phyloP scores from a whole-genome alignment of 192 early-diverging fungal species.

The Coemansia sp. region DNA sequence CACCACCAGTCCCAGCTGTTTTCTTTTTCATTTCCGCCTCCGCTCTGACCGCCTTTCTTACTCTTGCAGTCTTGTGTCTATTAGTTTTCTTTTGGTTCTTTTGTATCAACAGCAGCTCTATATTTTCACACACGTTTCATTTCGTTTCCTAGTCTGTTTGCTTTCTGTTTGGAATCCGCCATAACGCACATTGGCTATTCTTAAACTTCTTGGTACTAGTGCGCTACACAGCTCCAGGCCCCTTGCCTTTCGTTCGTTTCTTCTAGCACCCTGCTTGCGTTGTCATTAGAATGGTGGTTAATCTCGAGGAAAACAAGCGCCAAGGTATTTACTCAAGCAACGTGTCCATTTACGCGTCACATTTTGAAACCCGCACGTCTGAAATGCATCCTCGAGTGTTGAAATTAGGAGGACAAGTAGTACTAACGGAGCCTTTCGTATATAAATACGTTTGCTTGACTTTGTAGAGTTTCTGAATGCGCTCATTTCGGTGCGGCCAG shows the following conservation, averaged over 20 bases:
- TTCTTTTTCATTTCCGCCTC: background rate
- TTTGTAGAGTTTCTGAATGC: slow-evolving; percentile 56
- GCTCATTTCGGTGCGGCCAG: slow-evolving; percentile 44
- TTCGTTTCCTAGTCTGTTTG: slow-evolving; percentile 2
- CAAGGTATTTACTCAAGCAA: slow-evolving; percentile 25
- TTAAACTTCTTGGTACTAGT: background rate
- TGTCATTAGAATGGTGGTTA: slow-evolving; percentile 31
- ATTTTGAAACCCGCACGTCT: background rate
- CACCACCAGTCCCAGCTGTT: too few species aligned
- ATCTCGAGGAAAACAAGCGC: slow-evolving; percentile 42
- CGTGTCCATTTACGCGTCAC: background rate
- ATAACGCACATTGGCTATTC: background rate
- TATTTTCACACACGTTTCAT: background rate
- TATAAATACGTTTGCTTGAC: background rate
- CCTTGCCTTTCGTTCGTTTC: slow-evolving; percentile 1
- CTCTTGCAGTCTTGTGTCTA: background rate
- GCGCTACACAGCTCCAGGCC: background rate
- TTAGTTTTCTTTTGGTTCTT: background rate
- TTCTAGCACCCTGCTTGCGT: background rate
- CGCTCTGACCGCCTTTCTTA: slow-evolving; percentile 1
- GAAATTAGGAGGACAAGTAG: background rate
- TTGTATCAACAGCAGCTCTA: slow-evolving; percentile 6
- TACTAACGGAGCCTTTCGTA: background rate
- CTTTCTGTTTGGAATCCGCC: background rate
- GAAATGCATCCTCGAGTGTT: background rate